Conservation (phyloP, 176 grass and related monocot genomes). For the Ampelocalamus luodianensis region DNA sequence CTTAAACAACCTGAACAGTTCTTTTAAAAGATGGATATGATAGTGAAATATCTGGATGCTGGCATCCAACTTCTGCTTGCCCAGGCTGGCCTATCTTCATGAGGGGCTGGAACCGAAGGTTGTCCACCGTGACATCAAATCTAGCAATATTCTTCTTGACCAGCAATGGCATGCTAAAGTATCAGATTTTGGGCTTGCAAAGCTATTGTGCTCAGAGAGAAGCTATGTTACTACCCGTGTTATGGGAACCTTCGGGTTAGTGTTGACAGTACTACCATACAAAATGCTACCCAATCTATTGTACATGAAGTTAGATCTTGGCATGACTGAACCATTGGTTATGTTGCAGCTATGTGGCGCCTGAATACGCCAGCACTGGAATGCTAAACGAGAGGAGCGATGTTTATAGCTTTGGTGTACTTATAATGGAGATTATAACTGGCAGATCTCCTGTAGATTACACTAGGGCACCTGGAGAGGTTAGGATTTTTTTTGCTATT, state of each 20-base stretch:
- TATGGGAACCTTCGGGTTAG: slow-evolving; percentile 98
- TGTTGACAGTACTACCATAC: slow-evolving; percentile 7
- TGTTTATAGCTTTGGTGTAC: slow-evolving; percentile 96
- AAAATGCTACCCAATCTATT: not conserved
- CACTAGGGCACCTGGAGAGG: slow-evolving; percentile 78
- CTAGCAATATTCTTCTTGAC: slow-evolving; percentile 97
- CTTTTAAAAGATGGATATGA: slow-evolving; percentile 13
- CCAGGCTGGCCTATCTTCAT: slow-evolving; percentile 91
- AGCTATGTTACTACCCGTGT: slow-evolving; percentile 97
- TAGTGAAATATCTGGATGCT: slow-evolving; percentile 14
- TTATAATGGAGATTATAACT: slow-evolving; percentile 93
- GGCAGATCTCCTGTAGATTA: slow-evolving; percentile 97
- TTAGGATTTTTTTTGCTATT: not conserved
- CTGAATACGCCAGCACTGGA: slow-evolving; percentile 95
- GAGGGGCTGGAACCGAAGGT: slow-evolving; percentile 97
- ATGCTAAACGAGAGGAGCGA: slow-evolving; percentile 97
- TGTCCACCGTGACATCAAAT: slow-evolving; percentile 94
- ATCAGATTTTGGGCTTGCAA: slow-evolving; percentile 96
- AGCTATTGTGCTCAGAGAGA: slow-evolving; percentile 84
- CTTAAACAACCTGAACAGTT: slow-evolving; percentile 14
- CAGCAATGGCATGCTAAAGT: slow-evolving; percentile 87
- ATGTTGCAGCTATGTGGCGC: slow-evolving; percentile 82
- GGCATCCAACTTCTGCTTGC: slow-evolving; percentile 34
- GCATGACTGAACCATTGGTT: slow-evolving; percentile 25
- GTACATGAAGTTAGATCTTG: not conserved